Conservation (phyloP, 1,284 basidiomycete genomes). For the Papiliotrema flavescens region DNA sequence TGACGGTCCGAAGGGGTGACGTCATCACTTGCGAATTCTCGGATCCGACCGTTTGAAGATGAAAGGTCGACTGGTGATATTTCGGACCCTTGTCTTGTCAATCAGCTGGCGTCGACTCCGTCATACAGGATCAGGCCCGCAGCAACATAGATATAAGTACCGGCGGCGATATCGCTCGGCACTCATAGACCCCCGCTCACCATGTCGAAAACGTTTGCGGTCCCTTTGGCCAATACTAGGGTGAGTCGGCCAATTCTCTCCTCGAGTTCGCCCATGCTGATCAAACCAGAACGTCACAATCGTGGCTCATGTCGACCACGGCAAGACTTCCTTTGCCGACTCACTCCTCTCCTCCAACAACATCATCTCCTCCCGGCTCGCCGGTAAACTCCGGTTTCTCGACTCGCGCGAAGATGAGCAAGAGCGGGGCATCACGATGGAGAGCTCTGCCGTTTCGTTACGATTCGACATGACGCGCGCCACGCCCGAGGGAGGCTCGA, state of each 20-base stretch:
- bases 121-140: no score
- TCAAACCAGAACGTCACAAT: conserved; percentile 47
- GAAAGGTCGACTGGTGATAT: no score
- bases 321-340: conserved; percentile 94
- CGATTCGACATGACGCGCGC: conserved; percentile 69
- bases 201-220: conserved; percentile 40
- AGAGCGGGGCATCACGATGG: conserved; percentile 98
- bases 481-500: conserved; percentile 41
- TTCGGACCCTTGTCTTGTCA: neutral
- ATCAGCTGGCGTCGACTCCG: neutral
- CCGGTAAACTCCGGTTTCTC: conserved; percentile 92
- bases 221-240: conserved; percentile 44
- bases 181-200: neutral
- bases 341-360: conserved; percentile 93
- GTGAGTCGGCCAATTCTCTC: conserved; percentile 19
- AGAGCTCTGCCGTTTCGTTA: conserved; percentile 87
- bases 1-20: no score
- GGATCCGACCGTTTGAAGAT: no score
- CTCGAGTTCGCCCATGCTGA: neutral
- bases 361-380: conserved; percentile 92
- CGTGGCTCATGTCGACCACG: conserved; percentile 59
- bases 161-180: no score
- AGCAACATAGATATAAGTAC: no score
- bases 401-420: conserved; percentile 98
- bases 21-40: no score